phyloP scores from a whole-genome alignment of 106 monocot genomes.

The Iris macrosiphon region DNA sequence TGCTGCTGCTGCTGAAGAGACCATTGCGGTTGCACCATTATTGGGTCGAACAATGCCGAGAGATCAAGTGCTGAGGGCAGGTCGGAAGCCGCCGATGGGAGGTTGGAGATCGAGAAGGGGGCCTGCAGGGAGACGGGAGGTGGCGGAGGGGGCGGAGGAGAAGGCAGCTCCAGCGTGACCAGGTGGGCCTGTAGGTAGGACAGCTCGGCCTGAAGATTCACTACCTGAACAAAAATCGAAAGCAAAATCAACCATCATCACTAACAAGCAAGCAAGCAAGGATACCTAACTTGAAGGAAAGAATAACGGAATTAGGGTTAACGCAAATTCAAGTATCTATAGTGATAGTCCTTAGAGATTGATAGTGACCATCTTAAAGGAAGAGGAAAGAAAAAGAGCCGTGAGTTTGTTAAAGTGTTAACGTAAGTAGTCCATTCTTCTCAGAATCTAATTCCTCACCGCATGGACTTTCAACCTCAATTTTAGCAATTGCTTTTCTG shows the following conservation, averaged over 20 bases:
- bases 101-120: slow-evolving; percentile 64
- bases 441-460: no score
- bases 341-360: no score
- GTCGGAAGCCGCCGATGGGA: slow-evolving; percentile 32
- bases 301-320: no score
- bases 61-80: slow-evolving; percentile 44
- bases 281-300: no score
- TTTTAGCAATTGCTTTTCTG: no score
- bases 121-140: slow-evolving; percentile 5
- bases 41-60: slow-evolving; percentile 66
- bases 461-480: no score
- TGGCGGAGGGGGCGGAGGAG: slow-evolving; percentile 54
- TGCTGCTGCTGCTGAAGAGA: slow-evolving; percentile 30
- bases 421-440: no score
- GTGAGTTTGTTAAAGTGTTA: no score
- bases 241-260: no score
- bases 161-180: slow-evolving; percentile 68
- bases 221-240: slow-evolving; percentile 57
- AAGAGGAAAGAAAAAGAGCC: no score
- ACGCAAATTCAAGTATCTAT: no score
- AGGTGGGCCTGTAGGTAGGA: slow-evolving; percentile 82
- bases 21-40: slow-evolving; percentile 13
- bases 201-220: slow-evolving; percentile 79
- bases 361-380: no score
- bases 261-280: not conserved